These are phyloP conservation scores for Aspergillus asperescens DNA, from an alignment of 495 filamentous ascomycete genomes.

Conservation along the genomic window DNA sequence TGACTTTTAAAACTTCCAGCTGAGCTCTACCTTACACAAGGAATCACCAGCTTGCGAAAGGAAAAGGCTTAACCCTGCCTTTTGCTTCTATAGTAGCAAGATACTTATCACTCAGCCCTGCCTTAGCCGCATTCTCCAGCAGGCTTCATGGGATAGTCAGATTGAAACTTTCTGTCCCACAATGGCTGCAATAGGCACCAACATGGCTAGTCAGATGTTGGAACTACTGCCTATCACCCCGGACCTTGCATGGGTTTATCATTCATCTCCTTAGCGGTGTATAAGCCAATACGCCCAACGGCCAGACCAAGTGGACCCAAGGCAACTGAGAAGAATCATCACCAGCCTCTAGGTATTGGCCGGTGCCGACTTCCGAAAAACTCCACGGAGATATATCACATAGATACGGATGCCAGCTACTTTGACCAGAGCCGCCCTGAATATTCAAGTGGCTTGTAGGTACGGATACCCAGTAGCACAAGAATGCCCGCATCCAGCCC, in stretches of 20 bases:
- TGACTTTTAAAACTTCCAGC: constrained; percentile 48
- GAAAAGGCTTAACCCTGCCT: constrained; percentile 32
- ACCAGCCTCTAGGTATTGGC: too few relatives aligned
- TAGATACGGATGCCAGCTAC: too few relatives aligned
- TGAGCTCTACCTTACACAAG: constrained; percentile 37
- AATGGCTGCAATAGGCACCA: constrained; percentile 44
- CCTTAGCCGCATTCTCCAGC: constrained; percentile 45
- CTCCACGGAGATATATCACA: background rate
- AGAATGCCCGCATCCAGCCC: too few relatives aligned
- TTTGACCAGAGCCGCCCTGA: too few relatives aligned
- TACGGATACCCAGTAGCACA: too few relatives aligned
- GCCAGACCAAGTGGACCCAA: too few relatives aligned
- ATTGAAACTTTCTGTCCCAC: constrained; percentile 41
- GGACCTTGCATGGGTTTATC: constrained; percentile 37
- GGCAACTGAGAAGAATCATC: too few relatives aligned
- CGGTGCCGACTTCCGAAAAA: background rate
- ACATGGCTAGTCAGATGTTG: constrained; percentile 44
- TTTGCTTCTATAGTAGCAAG: constrained; percentile 50
- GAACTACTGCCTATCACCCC: constrained; percentile 40
- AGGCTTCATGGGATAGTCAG: constrained; percentile 16
- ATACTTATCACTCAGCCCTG: constrained; percentile 55
- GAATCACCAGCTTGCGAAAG: constrained; percentile 17
- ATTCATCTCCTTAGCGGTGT: constrained; percentile 52
- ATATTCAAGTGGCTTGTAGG: too few relatives aligned
- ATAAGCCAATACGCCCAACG: too few relatives aligned